Evolutionary conservation across 192 early-diverging fungal species (phyloP), one percentile per base, ranked within the genome.

Genomic region (Mortierella claussenii): DNA sequence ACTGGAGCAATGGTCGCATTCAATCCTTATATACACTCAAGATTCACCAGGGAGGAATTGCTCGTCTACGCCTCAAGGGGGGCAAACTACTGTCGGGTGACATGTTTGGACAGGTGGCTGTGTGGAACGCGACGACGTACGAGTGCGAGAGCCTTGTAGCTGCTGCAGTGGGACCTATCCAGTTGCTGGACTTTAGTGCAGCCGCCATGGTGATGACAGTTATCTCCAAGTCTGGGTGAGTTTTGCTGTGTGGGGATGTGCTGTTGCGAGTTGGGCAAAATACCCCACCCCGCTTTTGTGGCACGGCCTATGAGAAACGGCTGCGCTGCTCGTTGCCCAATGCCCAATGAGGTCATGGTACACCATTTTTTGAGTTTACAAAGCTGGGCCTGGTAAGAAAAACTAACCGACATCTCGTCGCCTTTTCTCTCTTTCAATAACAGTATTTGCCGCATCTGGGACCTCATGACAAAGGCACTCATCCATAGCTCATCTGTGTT

Each of bases 221-320:
- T 21, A 50, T 76, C 20, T 76, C 71, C 8, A 60, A 58, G 37
- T 66, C 71, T 60, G 71, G 64, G 71, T 76, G 56, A 67, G 71
- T 36, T n/a, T n/a, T n/a, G n/a, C n/a, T n/a, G n/a, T n/a, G n/a
- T n/a, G n/a, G n/a, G n/a, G n/a, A n/a, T n/a, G n/a, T n/a, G n/a
- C n/a, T n/a, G n/a, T n/a, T n/a, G n/a, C n/a, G n/a, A n/a, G n/a
- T n/a, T n/a, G n/a, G n/a, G n/a, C n/a, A n/a, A n/a, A n/a, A n/a
- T n/a, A n/a, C n/a, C n/a, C n/a, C n/a, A n/a, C n/a, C n/a, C n/a
- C n/a, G n/a, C n/a, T n/a, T n/a, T n/a, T n/a, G n/a, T n/a, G n/a
- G n/a, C n/a, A n/a, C n/a, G n/a, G n/a, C n/a, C n/a, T n/a, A n/a
- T n/a, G n/a, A n/a, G n/a, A n/a, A n/a, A n/a, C n/a, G n/a, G n/a